Conservation (phyloP, 768 basidiomycete genomes). For the Psilocybe cyanescens region DNA sequence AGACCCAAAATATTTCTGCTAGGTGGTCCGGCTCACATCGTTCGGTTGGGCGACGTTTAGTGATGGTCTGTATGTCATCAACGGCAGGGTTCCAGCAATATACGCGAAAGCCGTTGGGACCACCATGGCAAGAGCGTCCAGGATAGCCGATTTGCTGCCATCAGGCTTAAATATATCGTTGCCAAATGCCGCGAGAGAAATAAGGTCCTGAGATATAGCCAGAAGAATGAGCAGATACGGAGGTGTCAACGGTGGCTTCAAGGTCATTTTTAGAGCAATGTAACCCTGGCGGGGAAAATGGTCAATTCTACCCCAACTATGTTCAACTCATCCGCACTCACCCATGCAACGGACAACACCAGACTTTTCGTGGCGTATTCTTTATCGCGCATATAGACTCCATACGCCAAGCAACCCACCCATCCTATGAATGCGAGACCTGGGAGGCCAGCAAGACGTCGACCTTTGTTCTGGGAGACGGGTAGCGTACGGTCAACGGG, state of each 20-base stretch:
- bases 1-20: not conserved
- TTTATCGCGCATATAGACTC: conserved; percentile 27
- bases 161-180: conserved; percentile 29
- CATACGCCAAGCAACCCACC: conserved; percentile 45
- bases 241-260: conserved; percentile 49
- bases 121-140: conserved; percentile 34
- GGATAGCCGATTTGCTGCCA: conserved; percentile 16
- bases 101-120: conserved; percentile 45
- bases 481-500: conserved; percentile 32
- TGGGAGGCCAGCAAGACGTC: conserved; percentile 39
- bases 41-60: conserved; percentile 50
- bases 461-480: conserved; percentile 31
- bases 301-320: not conserved
- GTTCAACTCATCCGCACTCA: conserved; percentile 31
- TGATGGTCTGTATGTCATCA: conserved; percentile 47
- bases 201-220: conserved; percentile 34
- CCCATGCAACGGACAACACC: conserved; percentile 51
- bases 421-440: conserved; percentile 43
- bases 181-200: conserved; percentile 39
- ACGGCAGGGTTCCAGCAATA: conserved; percentile 60
- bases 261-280: conserved; percentile 39
- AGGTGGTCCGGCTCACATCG: conserved; percentile 42
- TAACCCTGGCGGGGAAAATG: conserved; percentile 40
- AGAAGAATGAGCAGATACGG: conserved; percentile 52
- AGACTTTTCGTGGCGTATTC: conserved; percentile 28